phyloP scores from a whole-genome alignment of 2,329 filamentous ascomycete species.

The Pestalotiopsis fici region DNA sequence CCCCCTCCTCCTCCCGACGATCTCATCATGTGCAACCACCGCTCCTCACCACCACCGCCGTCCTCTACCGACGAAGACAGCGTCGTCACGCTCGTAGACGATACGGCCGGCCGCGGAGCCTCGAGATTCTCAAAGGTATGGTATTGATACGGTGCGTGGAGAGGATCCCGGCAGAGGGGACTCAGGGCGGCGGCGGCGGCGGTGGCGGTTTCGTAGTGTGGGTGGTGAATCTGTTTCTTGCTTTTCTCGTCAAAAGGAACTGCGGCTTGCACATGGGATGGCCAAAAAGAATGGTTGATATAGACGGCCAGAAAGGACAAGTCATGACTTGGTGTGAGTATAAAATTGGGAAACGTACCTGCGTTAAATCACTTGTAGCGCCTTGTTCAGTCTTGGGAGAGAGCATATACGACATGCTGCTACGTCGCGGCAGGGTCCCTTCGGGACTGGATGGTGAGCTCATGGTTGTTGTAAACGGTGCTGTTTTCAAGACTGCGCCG shows the following conservation, averaged over 20 bases:
- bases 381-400: background rate
- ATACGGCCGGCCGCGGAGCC: background rate
- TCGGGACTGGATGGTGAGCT: background rate
- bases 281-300: no score
- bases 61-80: background rate
- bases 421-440: background rate
- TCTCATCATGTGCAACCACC: background rate
- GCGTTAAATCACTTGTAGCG: background rate
- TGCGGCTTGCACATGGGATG: background rate
- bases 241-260: background rate
- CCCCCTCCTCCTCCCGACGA: background rate
- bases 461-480: background rate
- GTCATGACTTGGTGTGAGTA: background rate
- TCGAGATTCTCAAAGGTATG: slow-evolving; percentile 7
- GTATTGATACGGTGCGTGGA: background rate
- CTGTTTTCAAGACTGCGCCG: background rate
- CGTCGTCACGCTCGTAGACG: background rate
- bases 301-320: background rate
- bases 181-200: background rate
- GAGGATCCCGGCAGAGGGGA: slow-evolving; percentile 3
- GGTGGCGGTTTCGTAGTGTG: background rate
- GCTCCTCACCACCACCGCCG: background rate
- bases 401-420: background rate
- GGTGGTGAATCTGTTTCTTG: background rate
- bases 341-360: background rate